Base-by-base conservation (phyloP, 495 filamentous ascomycete genomes). In the Massariosphaeria phaeospora region DNA sequence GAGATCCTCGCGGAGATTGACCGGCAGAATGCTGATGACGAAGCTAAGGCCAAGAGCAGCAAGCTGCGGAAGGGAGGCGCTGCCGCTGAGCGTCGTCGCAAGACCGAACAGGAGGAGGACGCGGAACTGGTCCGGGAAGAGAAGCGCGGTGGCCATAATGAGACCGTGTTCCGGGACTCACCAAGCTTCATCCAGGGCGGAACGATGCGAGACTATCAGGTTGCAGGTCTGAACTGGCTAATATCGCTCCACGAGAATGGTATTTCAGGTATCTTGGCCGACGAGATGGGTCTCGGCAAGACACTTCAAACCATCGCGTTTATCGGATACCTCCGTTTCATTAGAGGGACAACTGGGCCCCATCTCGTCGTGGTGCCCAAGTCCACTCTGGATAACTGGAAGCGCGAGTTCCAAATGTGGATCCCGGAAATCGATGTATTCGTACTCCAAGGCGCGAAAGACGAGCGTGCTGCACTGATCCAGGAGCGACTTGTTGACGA, bases 341-440 rank as follows among this genome's bases (percentile, higher is more conserved):
- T 96, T 27, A 84, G 84, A 66, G 88, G 80, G 49, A 96, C 87
- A 61, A 84, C 77, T 21, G 94, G 94, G 0, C 94, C 94, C n/a
- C 94, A 99, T 73, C 75, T 99, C 5, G 78, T 99, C 36, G 87
- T 79, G 0, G 94, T 99, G 8, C 94, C 94, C 15, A 99, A 99
- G 68, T 96, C 94, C 12, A 99, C 94, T 0, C 79, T 99, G 8
- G 90, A 99, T 73, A 99, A 99, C 68, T 99, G 94, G 94, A 88
- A 89, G 64, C 81, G 91, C 45, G 94, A 99, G 66, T 97, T 96
- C 65, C 76, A 78, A 20, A 86, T 74, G 65, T 99, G 94, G 94
- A 96, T 88, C 0, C 94, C 94, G 0, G 94, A 96, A 50, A 85
- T 97, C 54, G 86, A 95, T 60, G 86, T 99, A 9, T 76, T 99